These are phyloP conservation scores for Tieghemostelium lacteum DNA, from an alignment of 78 protist genomes.

Conservation along the genomic window DNA sequence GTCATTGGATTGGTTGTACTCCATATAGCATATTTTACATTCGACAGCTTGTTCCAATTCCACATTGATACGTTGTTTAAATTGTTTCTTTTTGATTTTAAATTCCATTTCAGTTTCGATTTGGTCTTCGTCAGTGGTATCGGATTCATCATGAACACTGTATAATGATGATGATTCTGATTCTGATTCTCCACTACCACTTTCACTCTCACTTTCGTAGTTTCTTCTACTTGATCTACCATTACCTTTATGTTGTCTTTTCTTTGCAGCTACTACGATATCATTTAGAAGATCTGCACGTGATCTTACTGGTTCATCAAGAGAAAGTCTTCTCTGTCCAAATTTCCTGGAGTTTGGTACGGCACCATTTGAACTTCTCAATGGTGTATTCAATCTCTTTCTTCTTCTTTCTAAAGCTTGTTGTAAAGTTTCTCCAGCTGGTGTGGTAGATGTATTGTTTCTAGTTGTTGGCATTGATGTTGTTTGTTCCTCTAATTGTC, in stretches of 20 bases:
- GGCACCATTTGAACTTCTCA: too few relatives aligned
- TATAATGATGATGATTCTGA: neutral
- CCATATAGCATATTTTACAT: conserved; percentile 64
- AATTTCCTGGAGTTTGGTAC: too few relatives aligned
- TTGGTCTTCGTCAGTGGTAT: neutral
- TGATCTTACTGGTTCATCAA: too few relatives aligned
- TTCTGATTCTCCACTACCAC: neutral
- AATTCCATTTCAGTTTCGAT: neutral
- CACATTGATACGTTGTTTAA: neutral
- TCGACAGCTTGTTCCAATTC: conserved; percentile 27
- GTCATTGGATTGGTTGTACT: conserved; percentile 41
- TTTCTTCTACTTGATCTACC: neutral
- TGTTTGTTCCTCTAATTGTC: too few relatives aligned
- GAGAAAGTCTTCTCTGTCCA: too few relatives aligned
- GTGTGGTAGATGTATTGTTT: too few relatives aligned
- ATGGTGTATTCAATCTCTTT: neutral
- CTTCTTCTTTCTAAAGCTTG: too few relatives aligned
- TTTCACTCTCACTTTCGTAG: neutral
- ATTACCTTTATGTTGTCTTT: neutral
- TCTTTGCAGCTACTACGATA: too few relatives aligned
- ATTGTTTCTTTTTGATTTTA: neutral
- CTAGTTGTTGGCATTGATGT: too few relatives aligned
- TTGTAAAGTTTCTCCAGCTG: too few relatives aligned
- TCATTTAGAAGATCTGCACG: too few relatives aligned
- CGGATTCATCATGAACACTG: neutral